Conservation (phyloP, 495 filamentous ascomycete species). For the Annulohypoxylon moriforme region DNA sequence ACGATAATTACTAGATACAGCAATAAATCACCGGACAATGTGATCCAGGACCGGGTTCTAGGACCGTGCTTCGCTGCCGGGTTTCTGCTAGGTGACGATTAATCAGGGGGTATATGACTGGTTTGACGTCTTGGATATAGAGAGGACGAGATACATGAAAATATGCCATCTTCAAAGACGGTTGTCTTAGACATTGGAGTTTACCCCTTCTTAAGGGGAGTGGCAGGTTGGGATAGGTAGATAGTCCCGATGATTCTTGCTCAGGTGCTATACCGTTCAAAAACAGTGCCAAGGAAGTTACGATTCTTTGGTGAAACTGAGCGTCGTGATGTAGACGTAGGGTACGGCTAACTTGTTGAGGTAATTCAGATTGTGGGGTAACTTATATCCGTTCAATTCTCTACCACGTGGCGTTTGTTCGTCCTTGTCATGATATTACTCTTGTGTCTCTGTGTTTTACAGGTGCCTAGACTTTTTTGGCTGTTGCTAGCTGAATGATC, state of each 20-base stretch:
- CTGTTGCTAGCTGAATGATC: slow-evolving; percentile 13
- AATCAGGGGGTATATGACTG: slow-evolving; percentile 8
- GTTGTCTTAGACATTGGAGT: background rate
- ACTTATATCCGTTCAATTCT: slow-evolving; percentile 15
- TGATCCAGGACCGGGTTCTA: background rate
- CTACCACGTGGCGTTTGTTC: slow-evolving; percentile 37
- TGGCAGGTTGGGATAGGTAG: background rate
- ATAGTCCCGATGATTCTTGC: background rate
- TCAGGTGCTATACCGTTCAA: background rate
- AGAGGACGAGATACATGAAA: background rate
- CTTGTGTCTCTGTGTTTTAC: background rate
- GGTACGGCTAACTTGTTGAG: slow-evolving; percentile 27
- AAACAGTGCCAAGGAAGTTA: slow-evolving; percentile 1
- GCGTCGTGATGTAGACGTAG: background rate
- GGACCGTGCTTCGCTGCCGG: slow-evolving; percentile 6
- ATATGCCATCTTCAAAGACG: background rate
- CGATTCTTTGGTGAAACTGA: background rate
- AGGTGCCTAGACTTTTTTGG: background rate
- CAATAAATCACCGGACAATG: background rate
- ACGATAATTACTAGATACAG: background rate
- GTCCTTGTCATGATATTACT: slow-evolving; percentile 22
- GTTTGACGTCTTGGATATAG: slow-evolving; percentile 4
- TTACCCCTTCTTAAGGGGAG: background rate
- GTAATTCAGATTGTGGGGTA: slow-evolving; percentile 40
- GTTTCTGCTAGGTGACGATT: background rate